Base-by-base conservation (phyloP, 148 eudicot species). In the Heliamphora exappendiculata region DNA sequence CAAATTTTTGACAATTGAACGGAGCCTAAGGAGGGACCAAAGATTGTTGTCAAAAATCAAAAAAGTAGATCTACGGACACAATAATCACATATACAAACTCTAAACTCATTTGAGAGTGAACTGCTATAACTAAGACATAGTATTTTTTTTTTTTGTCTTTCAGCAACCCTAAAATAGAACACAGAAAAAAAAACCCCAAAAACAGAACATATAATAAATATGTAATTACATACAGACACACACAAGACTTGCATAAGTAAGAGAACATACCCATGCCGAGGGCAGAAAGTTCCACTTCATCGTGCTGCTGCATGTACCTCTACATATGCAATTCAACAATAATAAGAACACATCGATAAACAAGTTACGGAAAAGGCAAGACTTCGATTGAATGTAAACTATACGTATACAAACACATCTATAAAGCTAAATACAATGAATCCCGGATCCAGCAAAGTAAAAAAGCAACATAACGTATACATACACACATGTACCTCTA, bases 401-500 rank as follows among this genome's bases (percentile, higher is more conserved):
- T 7, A 39, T 5, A 4, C n/a, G 5, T 22, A 17, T 9, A 12
- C 51, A 42, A 37, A 2, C 20, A 51, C 55, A 67, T 42, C 70
- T 11, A 42, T 24, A 22, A 4, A 28, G 13, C 51, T 1, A 47
- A 67, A 24, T 41, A 51, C n/a, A 3, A 2, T 51, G 13, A 42
- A 41, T 29, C n/a, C 6, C 11, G 47, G 57, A 70, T 47, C 55
- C 53, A 69, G 4, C 36, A 24, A 70, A 50, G 19, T 24, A 11
- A n/a, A n/a, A n/a, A n/a, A n/a, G n/a, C n/a, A n/a, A n/a, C n/a
- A n/a, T n/a, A n/a, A n/a, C n/a, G n/a, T n/a, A n/a, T n/a, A n/a
- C n/a, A n/a, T n/a, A n/a, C n/a, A n/a, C n/a, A n/a, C 92, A 89
- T 87, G 70, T 87, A 87, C 58, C 81, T 85, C 92, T 89, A 84